Base-by-base conservation (phyloP, 345 rosid genomes). In the Eucalyptus erythrocorys region DNA sequence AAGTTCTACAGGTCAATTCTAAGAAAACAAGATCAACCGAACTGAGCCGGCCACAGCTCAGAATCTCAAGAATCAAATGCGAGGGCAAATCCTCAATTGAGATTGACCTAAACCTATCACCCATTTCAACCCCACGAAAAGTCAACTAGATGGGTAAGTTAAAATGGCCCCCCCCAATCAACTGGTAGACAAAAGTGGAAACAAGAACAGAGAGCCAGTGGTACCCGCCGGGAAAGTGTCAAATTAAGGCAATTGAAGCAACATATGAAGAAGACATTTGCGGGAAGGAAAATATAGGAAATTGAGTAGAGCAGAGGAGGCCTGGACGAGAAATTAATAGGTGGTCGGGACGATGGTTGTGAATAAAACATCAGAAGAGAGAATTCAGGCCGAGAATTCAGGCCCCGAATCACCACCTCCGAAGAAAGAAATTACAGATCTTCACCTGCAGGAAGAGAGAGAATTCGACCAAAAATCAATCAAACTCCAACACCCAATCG, bases 81-180 rank as follows among this genome's bases (percentile, higher is more conserved):
- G 96, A 95, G 16, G 99, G 99, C 87, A 97, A 93, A 51, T 97
- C 98, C 90, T 95, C 99, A 19, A 97, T 88, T 4, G 95, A 92
- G 87, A 92, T 81, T 61, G 89, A 82, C 92, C 94, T 92, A 90
- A 89, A 91, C 57, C 94, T 87, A 50, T 96, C 97, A n/a, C 94
- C 99, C 99, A 96, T 96, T 88, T 90, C 27, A 85, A 88, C 89
- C 86, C 86, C 86, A 71, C n/a, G 13, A 86, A 86, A 90, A 85
- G 68, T 76, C 88, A 21, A 84, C 50, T 59, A 85, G 42, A 88
- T 13, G 84, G 47, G 84, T 40, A 40, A 37, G 24, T 40, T 40
- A 76, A 76, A 42, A 40, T 40, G 22, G 40, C 45, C 45, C 84
- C 42, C 40, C 84, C 14, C 14, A 40, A 82, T 45, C 24, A 57